Base-by-base conservation (phyloP, 2,329 filamentous ascomycete genomes). In the Lasiodiplodia sp. region DNA sequence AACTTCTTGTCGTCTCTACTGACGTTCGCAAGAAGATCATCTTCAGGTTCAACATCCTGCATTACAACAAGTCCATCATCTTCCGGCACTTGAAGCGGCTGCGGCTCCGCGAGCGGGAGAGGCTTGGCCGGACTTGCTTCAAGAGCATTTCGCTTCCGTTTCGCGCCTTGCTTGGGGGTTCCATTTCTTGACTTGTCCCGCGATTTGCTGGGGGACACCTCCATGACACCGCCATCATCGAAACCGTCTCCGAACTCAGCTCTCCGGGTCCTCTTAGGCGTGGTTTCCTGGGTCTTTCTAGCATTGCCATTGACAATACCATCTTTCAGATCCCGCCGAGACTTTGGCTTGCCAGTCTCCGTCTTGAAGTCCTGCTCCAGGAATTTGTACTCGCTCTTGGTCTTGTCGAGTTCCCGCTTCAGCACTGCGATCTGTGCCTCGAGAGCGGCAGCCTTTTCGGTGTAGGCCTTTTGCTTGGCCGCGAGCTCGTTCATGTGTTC, bases 201-300 rank as follows among this genome's bases (percentile, higher is more conserved):
- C 4, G 76, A 71, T 71, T 85, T 88, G 65, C 83, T 87, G 4
- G 87, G 87, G 2, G 87, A 89, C 1, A 83, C 76, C 70, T 85
- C 80, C 68, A 85, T 77, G 10, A 90, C 83, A 73, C 90, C 87
- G 67, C 86, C 84, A 69, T 92, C 88, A 69, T 94, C 91, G 73
- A 96, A 96, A 0, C 92, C 92, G 78, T 96, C 92, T 1, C 91
- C 86, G 62, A 91, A 82, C 1, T 86, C 83, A 79, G 87, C 87
- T 1, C 82, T 79, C 76, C 86, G 88, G 34, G 84, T 85, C 76
- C 88, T 90, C 74, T 85, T 92, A 2, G 90, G 89, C 0, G 91
- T 92, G 49, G 78, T 80, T 4, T 16, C 44, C 14, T 47, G 60
- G 12, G 47, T 40, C 51, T 47, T 66, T 28, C 28, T 51, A 6